Base-by-base conservation (phyloP, 106 monocot genomes). In the Agapanthus africanus region DNA sequence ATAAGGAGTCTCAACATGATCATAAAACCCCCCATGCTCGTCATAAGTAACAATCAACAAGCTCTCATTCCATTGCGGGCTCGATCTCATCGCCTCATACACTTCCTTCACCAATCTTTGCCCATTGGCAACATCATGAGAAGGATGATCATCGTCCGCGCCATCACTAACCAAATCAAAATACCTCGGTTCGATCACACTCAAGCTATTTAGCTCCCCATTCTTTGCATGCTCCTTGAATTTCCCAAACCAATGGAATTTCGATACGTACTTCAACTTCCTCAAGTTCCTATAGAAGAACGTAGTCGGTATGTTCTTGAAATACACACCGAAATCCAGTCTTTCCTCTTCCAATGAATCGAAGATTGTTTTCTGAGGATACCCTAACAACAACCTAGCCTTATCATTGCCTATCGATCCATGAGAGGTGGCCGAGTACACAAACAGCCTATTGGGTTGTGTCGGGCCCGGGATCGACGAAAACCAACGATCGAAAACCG, bases 1-100 rank as follows among this genome's bases (percentile, higher is more conserved):
- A 37, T 65, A 79, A 22, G 93, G 93, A 14, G 93, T 86, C 4
- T 79, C 39, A 3, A 93, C 93, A 47, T 93, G 93, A 40, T 93
- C 93, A 23, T 76, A 93, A 74, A 93, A 89, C 0, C 88, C 93
- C 1, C 89, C 93, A 49, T 93, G 93, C 81, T 93, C 93, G 89
- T n/a, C n/a, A n/a, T n/a, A n/a, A n/a, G n/a, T n/a, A n/a, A n/a
- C n/a, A n/a, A n/a, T n/a, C n/a, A n/a, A 19, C 36, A 89, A 66
- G 28, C 64, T 86, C 73, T 81, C 47, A 18, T 88, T 89, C 93
- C 93, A 93, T 77, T 89, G 88, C 10, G 89, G 93, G 14, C 93
- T 75, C 8, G 38, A 54, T 35, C 88, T 67, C 69, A 93, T 37
- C 32, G 86, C 77, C 70, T 93, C 88, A 30, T 93, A 93, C 27